Evolutionary conservation across 306 rosid species (phyloP).

Genomic region (Quercus wislizeni): DNA sequence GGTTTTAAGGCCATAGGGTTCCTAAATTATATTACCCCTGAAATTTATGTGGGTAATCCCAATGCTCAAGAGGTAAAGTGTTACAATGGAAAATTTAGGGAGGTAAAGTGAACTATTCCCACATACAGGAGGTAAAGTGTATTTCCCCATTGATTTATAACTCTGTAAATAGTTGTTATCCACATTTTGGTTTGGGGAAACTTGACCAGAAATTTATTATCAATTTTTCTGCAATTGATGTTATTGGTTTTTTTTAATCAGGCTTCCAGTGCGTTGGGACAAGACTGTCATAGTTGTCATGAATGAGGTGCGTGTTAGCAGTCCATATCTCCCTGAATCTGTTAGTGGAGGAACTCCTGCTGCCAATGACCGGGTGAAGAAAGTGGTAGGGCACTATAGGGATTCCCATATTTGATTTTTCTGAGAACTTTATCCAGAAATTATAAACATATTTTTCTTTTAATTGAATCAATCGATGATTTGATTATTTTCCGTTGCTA

Average conservation of each 20-base stretch:
- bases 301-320: conserved; percentile 89
- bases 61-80: too few relatives aligned
- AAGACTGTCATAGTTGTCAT: conserved; percentile 91
- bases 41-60: too few relatives aligned
- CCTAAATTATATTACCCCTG: too few relatives aligned
- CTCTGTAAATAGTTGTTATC: background rate
- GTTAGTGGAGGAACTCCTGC: conserved; percentile 96
- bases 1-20: too few relatives aligned
- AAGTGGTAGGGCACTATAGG: conserved; percentile 66
- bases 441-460: background rate
- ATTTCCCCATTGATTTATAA: background rate
- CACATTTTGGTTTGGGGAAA: background rate
- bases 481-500: conserved; percentile 20
- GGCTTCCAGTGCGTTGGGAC: conserved; percentile 99
- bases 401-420: conserved; percentile 1
- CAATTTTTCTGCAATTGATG: conserved; percentile 16
- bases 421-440: background rate
- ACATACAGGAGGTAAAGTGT: too few relatives aligned
- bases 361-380: conserved; percentile 95
- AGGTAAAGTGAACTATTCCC: too few relatives aligned
- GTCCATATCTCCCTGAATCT: conserved; percentile 87
- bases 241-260: conserved; percentile 27
- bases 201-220: background rate
- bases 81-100: too few relatives aligned
- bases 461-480: conserved; percentile 13